Evolutionary conservation across 768 basidiomycete species (phyloP), one percentile per base, ranked within the genome.

Genomic region (Tulasnella sp.): DNA sequence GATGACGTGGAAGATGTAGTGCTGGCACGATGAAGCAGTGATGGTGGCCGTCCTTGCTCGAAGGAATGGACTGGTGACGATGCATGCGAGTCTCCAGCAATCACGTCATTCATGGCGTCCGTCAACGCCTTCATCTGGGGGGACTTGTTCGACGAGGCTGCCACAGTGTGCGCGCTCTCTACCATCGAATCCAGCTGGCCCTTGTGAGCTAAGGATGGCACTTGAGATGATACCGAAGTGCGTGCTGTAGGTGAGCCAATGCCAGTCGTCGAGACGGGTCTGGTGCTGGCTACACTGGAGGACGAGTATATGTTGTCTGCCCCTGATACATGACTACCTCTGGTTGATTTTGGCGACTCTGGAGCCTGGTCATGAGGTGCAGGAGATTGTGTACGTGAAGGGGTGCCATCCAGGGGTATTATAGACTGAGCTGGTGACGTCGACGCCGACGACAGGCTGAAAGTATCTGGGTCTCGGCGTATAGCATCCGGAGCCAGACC

Each of bases 1-100:
- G 62, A 63, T 9, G 61, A 54, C 11, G 59, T 55, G 17, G 60
- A 60, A 30, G 64, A 65, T 13, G 59, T 42, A 17, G 53, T 64
- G 32, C 65, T 66, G 4, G 50, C 56, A 26, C 55, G 55, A 29
- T 56, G 34, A 26, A 56, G 55, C 44, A 42, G 30, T 10, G 55
- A 5, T 23, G 52, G 21, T 13, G 52, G 27, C 17, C 4, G 21
- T 32, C 15, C 34, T 15, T 38, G 34, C 34, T 38, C 19, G 19
- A 29, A 27, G 4, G 23, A 19, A 17, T 55, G 32, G 8, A 34
- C 32, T 23, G 51, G 51, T 4, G 32, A 19, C 17, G 53, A 55
- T 51, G 50, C 9, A 27, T 53, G 17, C 29, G 15, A 15, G 52
- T 38, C 19, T 23, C 38, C 32, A 3, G 42, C 27, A 11, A 43